These are phyloP conservation scores for Scedosporium apiospermum DNA, from an alignment of 2,329 filamentous ascomycete genomes.

Conservation along the genomic window DNA sequence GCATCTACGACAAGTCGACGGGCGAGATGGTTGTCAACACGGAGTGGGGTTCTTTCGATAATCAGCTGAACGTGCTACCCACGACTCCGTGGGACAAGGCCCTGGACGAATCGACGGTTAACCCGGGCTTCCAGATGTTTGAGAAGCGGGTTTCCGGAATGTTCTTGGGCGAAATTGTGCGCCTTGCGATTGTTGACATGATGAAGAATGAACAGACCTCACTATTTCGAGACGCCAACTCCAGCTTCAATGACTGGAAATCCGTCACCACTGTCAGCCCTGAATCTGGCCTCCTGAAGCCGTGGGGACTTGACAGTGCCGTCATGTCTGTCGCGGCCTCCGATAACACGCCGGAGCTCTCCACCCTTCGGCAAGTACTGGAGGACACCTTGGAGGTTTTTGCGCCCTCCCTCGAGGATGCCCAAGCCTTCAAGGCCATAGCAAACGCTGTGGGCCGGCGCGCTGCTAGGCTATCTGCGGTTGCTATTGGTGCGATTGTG, in stretches of 20 bases:
- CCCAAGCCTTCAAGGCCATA: slow-evolving; percentile 76
- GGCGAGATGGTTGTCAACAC: slow-evolving; percentile 97
- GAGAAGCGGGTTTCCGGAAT: slow-evolving; percentile 98
- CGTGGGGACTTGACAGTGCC: slow-evolving; percentile 86
- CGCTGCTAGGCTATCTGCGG: slow-evolving; percentile 77
- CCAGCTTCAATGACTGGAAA: slow-evolving; percentile 57
- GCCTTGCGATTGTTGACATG: slow-evolving; percentile 64
- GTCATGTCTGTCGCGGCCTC: slow-evolving; percentile 81
- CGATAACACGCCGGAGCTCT: slow-evolving; percentile 64
- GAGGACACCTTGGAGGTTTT: slow-evolving; percentile 68
- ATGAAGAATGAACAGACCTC: slow-evolving; percentile 56
- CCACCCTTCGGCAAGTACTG: slow-evolving; percentile 66
- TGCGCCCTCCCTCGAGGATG: slow-evolving; percentile 71
- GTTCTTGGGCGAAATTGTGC: slow-evolving; percentile 92
- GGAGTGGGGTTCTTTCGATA: slow-evolving; percentile 98
- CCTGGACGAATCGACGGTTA: slow-evolving; percentile 72
- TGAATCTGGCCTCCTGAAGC: slow-evolving; percentile 58
- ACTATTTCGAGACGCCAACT: slow-evolving; percentile 70
- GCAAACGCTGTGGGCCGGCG: slow-evolving; percentile 78
- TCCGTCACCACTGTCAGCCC: slow-evolving; percentile 62
- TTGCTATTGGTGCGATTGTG: slow-evolving; percentile 78
- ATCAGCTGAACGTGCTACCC: slow-evolving; percentile 78
- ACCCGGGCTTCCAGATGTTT: slow-evolving; percentile 96
- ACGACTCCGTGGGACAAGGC: slow-evolving; percentile 73
- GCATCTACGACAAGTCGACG: slow-evolving; percentile 67